Conservation (phyloP, 768 basidiomycete genomes). For the Lanmaoa rubissima region DNA sequence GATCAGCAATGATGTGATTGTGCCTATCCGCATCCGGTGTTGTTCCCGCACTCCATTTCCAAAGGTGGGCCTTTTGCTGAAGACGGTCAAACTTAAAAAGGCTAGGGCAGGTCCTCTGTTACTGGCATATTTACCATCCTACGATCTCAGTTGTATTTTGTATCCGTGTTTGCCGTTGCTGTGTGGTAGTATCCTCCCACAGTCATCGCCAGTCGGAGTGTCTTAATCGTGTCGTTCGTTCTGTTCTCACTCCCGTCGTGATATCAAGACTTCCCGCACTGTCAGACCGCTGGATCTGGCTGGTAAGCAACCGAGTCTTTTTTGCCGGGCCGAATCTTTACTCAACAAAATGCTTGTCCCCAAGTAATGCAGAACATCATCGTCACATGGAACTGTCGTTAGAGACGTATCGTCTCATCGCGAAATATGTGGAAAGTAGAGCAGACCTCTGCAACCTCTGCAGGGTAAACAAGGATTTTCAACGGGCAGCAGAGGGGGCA, state of each 20-base stretch:
- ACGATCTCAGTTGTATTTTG: background rate
- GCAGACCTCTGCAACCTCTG: constrained; percentile 56
- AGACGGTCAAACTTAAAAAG: constrained; percentile 16
- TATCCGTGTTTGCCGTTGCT: background rate
- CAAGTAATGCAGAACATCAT: constrained; percentile 37
- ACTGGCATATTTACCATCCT: background rate
- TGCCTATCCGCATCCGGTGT: constrained; percentile 14
- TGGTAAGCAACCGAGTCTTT: constrained; percentile 7
- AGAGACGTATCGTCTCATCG: constrained; percentile 59
- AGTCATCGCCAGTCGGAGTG: background rate
- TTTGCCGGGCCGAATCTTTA: background rate
- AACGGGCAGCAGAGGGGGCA: constrained; percentile 50
- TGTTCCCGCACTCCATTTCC: constrained; percentile 10
- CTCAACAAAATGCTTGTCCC: background rate
- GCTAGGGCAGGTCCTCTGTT: background rate
- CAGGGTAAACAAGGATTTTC: constrained; percentile 56
- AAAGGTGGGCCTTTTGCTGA: constrained; percentile 2
- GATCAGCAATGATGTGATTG: constrained; percentile 14
- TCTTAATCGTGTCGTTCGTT: background rate
- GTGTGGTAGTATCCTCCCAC: background rate
- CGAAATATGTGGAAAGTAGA: constrained; percentile 48
- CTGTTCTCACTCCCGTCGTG: background rate
- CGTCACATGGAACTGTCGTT: constrained; percentile 56
- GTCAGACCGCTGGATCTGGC: background rate
- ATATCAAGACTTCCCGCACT: background rate